Conservation (phyloP, 257 asterid species). For the Nicotiana knightiana region DNA sequence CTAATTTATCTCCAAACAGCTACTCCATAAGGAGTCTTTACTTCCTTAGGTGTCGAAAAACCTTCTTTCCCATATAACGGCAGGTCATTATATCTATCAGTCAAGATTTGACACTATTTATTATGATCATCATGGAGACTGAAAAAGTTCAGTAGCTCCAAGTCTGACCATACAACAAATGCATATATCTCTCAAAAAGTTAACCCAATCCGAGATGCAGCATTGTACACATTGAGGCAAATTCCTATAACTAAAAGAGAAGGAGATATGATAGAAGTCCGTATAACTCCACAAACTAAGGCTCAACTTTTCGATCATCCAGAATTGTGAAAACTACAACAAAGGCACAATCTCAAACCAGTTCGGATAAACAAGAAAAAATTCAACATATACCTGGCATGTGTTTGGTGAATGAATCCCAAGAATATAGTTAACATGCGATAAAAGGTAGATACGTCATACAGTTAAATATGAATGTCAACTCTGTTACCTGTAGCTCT, state of each 20-base stretch:
- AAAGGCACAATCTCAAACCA: neutral
- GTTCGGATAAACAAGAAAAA: neutral
- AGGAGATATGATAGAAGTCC: neutral
- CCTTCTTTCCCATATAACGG: neutral
- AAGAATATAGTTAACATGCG: neutral
- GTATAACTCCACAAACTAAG: neutral
- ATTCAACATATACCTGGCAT: neutral
- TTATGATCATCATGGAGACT: neutral
- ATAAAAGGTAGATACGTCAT: neutral
- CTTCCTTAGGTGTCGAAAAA: too few relatives aligned
- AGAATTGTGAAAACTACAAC: neutral
- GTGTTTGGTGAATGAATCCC: neutral
- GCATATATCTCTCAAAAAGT: neutral
- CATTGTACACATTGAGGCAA: neutral
- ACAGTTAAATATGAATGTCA: neutral
- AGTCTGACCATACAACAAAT: neutral
- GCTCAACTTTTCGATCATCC: neutral
- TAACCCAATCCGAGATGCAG: neutral
- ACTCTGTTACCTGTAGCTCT: conserved; percentile 34
- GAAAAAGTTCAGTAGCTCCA: neutral
- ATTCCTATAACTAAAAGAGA: neutral
- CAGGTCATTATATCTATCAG: neutral
- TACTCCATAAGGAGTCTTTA: too few relatives aligned
- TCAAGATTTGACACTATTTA: neutral
- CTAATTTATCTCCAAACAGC: too few relatives aligned